A percentile compares a stretch with the other conserved stretches of the same genome.
These are phyloP conservation scores for Ophiostoma novo-ulmi DNA, from an alignment of 2,329 filamentous ascomycete genomes.

Conservation along the genomic window DNA sequence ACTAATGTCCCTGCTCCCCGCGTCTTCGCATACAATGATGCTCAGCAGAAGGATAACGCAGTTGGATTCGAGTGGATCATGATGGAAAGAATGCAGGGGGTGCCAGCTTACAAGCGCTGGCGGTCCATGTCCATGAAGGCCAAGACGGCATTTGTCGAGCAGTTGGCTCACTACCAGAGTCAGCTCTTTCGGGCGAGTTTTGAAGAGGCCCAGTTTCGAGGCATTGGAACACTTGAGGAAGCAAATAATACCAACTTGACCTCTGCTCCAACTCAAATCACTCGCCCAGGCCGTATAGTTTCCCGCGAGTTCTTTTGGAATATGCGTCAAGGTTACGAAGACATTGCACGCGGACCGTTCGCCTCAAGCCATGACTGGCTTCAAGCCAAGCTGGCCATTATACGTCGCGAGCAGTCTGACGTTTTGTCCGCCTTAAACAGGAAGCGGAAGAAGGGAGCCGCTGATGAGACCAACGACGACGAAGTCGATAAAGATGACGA, in stretches of 20 bases:
- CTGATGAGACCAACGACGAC: not conserved
- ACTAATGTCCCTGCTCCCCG: not conserved
- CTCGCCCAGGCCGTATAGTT: not conserved
- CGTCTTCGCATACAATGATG: not conserved
- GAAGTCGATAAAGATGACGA: not conserved
- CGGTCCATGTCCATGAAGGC: not conserved
- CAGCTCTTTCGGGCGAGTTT: not conserved
- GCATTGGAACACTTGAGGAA: not conserved
- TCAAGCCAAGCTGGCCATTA: not conserved
- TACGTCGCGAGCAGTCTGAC: not conserved
- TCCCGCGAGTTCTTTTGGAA: not conserved
- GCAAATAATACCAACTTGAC: not conserved
- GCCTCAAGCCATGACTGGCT: not conserved
- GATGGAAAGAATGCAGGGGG: not conserved
- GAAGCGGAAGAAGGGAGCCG: no score
- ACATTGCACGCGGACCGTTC: not conserved
- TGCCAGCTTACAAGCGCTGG: not conserved
- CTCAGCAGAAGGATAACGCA: not conserved
- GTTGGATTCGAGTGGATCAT: not conserved
- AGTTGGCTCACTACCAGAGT: not conserved
- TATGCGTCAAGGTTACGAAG: not conserved
- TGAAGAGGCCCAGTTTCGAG: not conserved
- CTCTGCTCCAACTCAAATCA: not conserved
- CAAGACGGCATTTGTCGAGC: not conserved
- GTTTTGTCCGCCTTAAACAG: not conserved